These are phyloP conservation scores for Akanthomyces lecanii DNA, from an alignment of 2,329 filamentous ascomycete genomes.

Conservation along the genomic window DNA sequence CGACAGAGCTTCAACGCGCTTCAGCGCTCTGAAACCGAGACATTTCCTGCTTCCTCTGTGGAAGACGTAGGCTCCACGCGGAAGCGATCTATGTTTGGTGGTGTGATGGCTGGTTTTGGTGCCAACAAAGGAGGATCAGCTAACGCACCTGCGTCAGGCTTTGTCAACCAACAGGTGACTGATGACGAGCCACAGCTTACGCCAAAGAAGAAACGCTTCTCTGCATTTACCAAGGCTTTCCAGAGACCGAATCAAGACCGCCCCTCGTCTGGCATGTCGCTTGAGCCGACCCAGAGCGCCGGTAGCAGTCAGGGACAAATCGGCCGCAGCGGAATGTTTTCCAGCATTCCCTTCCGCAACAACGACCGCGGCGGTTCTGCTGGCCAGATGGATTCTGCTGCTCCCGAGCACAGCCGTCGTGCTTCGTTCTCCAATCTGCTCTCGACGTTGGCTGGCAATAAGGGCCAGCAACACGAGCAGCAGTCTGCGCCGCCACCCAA, in stretches of 20 bases:
- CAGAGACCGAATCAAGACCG: constrained; percentile 22
- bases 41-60: constrained; percentile 13
- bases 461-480: background rate
- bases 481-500: background rate
- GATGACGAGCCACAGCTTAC: background rate
- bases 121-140: background rate
- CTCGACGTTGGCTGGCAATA: background rate
- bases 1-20: background rate
- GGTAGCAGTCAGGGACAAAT: background rate
- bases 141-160: background rate
- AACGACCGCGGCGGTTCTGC: background rate
- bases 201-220: constrained; percentile 43
- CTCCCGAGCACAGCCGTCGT: background rate
- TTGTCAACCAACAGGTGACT: background rate
- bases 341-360: background rate
- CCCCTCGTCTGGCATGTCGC: constrained; percentile 4
- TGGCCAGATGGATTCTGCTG: background rate
- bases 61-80: constrained; percentile 29
- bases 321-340: background rate
- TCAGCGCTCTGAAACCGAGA: constrained; percentile 8
- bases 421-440: constrained; percentile 12
- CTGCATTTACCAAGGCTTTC: constrained; percentile 32
- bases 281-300: background rate
- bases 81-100: constrained; percentile 38
- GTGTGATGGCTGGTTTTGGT: constrained; percentile 9